Evolutionary conservation across 345 rosid genomes (phyloP).

Genomic region (Moricandia arvensis): DNA sequence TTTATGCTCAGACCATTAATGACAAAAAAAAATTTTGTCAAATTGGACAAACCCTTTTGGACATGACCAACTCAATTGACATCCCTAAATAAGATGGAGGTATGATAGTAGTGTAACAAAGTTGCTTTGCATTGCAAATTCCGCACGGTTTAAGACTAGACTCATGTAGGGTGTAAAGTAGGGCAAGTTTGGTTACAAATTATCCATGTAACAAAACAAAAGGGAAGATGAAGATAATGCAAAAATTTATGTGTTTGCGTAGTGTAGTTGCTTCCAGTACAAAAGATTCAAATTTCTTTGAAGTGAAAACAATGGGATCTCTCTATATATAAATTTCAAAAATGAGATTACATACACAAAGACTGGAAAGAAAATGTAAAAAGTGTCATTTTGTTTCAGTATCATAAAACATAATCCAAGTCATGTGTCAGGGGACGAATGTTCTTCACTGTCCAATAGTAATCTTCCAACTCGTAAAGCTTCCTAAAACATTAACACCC

Average conservation of each 20-base stretch:
- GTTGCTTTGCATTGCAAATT: not conserved
- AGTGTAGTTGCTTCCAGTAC: not conserved
- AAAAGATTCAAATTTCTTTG: not conserved
- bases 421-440: slow-evolving; percentile 36
- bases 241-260: not conserved
- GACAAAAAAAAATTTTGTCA: no score
- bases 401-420: slow-evolving; percentile 22
- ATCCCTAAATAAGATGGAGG: no score
- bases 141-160: not conserved
- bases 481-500: slow-evolving; percentile 45
- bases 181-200: not conserved
- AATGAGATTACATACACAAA: not conserved
- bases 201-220: not conserved
- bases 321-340: not conserved
- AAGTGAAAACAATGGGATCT: slow-evolving; percentile 2
- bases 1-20: no score
- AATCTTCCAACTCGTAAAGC: slow-evolving; percentile 61
- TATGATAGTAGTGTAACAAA: not conserved
- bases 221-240: not conserved
- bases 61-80: no score
- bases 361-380: not conserved
- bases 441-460: slow-evolving; percentile 41
- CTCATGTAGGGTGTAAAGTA: not conserved
- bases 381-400: not conserved
- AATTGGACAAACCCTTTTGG: no score